A percentile compares a stretch with the other conserved stretches of the same genome.
Evolutionary conservation across 2,329 filamentous ascomycete species (phyloP).

Genomic region (Aspergillus fructus): DNA sequence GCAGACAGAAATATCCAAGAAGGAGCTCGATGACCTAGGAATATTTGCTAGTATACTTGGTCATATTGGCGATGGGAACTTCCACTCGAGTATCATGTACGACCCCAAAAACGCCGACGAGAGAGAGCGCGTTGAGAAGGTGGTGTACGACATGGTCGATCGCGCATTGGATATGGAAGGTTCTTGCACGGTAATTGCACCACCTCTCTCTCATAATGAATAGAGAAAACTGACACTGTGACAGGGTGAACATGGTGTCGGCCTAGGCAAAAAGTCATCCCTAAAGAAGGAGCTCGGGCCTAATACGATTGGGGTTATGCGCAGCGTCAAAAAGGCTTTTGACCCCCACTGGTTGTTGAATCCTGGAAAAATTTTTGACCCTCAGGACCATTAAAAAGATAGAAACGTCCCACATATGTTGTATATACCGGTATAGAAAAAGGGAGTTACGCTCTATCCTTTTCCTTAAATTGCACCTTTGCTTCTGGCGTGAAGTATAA

Average conservation of each 20-base stretch:
- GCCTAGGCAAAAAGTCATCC: constrained; percentile 80
- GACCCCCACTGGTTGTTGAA: constrained; percentile 90
- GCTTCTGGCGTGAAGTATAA: constrained; percentile 2
- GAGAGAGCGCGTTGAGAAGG: constrained; percentile 71
- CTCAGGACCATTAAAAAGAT: constrained; percentile 28
- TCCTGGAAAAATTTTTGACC: constrained; percentile 86
- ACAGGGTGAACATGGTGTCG: constrained; percentile 77
- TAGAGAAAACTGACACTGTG: constrained; percentile 8
- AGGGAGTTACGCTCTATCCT: not conserved
- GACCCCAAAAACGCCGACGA: constrained; percentile 68
- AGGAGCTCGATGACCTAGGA: constrained; percentile 81
- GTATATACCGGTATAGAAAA: not conserved
- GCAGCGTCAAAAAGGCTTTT: constrained; percentile 74
- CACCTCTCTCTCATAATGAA: not conserved
- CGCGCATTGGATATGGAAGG: constrained; percentile 93
- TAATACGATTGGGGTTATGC: constrained; percentile 82
- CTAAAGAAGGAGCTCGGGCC: constrained; percentile 75
- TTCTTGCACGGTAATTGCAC: constrained; percentile 65
- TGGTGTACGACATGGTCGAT: constrained; percentile 86
- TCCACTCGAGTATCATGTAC: constrained; percentile 91
- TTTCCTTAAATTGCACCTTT: not conserved
- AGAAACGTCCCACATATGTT: not conserved
- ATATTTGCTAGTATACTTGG: constrained; percentile 85
- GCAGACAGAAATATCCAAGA: constrained; percentile 72
- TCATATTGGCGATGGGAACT: constrained; percentile 92